A percentile compares a stretch with the other conserved stretches of the same genome.
Conservation (phyloP, 2,329 filamentous ascomycete genomes). For the Mycosphaerelloides madeirae region DNA sequence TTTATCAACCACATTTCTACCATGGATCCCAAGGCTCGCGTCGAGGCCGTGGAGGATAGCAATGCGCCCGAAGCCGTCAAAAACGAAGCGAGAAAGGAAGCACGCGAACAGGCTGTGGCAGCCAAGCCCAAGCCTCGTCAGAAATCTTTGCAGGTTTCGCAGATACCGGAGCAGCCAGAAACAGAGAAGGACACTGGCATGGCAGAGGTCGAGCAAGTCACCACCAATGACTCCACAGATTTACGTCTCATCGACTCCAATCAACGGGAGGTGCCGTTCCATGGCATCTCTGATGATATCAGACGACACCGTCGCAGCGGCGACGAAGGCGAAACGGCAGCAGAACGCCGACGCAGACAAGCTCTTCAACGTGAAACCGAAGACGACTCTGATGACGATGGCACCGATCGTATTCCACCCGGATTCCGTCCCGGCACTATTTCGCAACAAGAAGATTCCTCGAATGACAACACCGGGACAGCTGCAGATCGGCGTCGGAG, state of each 20-base stretch:
- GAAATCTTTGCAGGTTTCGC: constrained; percentile 4
- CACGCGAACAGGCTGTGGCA: constrained; percentile 29
- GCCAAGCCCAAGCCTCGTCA: constrained; percentile 1
- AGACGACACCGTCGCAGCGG: constrained; percentile 9
- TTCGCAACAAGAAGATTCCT: constrained; percentile 6
- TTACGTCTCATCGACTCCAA: constrained; percentile 44
- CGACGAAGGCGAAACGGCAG: constrained; percentile 31
- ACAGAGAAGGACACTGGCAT: constrained; percentile 8
- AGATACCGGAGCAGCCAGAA: constrained; percentile 20
- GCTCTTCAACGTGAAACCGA: constrained; percentile 26
- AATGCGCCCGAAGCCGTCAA: constrained; percentile 47
- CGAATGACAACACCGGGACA: constrained; percentile 11
- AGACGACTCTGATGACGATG: constrained; percentile 37
- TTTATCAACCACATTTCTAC: constrained; percentile 71
- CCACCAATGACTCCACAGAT: constrained; percentile 39
- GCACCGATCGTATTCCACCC: constrained; percentile 36
- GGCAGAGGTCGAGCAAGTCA: constrained; percentile 33
- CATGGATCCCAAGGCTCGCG: constrained; percentile 62
- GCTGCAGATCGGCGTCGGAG: too few relatives aligned
- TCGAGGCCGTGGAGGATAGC: constrained; percentile 45
- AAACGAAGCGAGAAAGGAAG: constrained; percentile 42
- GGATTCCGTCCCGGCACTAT: constrained; percentile 3
- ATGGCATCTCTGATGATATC: constrained; percentile 37
- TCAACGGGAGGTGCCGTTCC: constrained; percentile 45
- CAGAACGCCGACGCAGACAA: constrained; percentile 42